Percentiles rank a stretch among this genome's conserved stretches.
Evolutionary conservation across 345 rosid genomes (phyloP).

Genomic region (Mangifera indica): DNA sequence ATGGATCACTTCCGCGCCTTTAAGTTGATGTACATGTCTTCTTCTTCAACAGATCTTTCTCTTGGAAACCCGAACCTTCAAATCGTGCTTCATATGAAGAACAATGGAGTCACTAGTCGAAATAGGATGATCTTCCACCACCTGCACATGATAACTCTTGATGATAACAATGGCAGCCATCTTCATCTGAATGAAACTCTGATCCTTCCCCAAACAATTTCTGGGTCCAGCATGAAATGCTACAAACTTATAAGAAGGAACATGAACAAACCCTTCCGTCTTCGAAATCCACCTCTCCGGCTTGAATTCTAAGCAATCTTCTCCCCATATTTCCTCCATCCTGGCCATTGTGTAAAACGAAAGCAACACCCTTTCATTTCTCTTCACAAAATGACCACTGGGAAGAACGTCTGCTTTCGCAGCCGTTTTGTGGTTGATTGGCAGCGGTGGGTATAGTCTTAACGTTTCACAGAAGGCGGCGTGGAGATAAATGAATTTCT

Average conservation of each 20-base stretch:
- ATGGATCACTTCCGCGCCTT: too few species aligned
- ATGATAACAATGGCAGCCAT: conserved; percentile 2
- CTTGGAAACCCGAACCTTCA: background rate
- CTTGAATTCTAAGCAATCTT: conserved; percentile 36
- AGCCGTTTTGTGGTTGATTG: conserved; percentile 20
- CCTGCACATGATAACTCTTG: conserved; percentile 15
- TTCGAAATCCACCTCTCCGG: conserved; percentile 35
- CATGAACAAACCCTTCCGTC: conserved; percentile 13
- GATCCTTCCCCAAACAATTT: conserved; percentile 25
- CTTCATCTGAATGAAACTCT: conserved; percentile 23
- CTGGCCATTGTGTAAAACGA: conserved; percentile 28
- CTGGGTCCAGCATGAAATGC: conserved; percentile 29
- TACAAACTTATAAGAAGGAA: conserved; percentile 25
- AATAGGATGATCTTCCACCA: conserved; percentile 16
- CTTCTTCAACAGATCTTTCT: background rate
- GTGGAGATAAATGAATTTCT: conserved; percentile 25
- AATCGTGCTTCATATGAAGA: conserved; percentile 18
- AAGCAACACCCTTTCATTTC: conserved; percentile 11
- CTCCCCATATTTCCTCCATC: conserved; percentile 25
- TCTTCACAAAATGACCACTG: conserved; percentile 21
- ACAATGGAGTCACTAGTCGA: conserved; percentile 11
- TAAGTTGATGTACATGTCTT: too few species aligned
- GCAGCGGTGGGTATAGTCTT: conserved; percentile 29
- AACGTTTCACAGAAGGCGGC: conserved; percentile 28
- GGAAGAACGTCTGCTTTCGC: conserved; percentile 27